A percentile compares a stretch with the other conserved stretches of the same genome.
Conservation (phyloP, 2,329 filamentous ascomycete species). For the Tolypocladium sp. region DNA sequence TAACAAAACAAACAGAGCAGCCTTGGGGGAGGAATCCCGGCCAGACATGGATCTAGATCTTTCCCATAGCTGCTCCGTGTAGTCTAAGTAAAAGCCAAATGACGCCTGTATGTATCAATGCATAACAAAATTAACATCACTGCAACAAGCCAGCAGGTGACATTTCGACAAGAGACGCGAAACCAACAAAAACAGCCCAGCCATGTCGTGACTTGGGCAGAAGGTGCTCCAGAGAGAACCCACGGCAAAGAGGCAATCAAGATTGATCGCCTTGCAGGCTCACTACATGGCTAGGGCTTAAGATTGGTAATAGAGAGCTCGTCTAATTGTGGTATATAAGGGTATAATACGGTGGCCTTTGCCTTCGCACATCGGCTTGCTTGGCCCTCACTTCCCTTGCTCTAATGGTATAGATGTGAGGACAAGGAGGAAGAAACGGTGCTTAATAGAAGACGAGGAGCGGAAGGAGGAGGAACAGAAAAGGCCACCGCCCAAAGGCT, state of each 20-base stretch:
- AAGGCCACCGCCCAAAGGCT: neutral
- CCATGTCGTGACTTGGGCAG: neutral
- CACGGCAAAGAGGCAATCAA: neutral
- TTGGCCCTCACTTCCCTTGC: neutral
- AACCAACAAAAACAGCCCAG: neutral
- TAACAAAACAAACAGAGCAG: neutral
- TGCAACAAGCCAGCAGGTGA: neutral
- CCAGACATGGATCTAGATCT: neutral
- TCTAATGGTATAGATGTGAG: neutral
- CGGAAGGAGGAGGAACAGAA: no score
- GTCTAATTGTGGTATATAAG: neutral
- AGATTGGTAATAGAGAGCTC: neutral
- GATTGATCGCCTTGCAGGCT: neutral
- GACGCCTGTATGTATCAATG: slow-evolving; percentile 8
- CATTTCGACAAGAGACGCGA: no score
- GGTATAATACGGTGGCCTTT: neutral
- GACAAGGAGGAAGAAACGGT: neutral
- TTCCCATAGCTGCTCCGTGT: neutral
- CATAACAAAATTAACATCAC: neutral
- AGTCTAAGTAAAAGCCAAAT: neutral
- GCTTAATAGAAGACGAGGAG: neutral
- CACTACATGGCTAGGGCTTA: neutral
- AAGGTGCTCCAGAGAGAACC: neutral
- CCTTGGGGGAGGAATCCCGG: neutral
- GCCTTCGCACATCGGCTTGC: neutral